These are phyloP conservation scores for Austroboletus eburneus DNA, from an alignment of 768 basidiomycete species.

Conservation along the genomic window DNA sequence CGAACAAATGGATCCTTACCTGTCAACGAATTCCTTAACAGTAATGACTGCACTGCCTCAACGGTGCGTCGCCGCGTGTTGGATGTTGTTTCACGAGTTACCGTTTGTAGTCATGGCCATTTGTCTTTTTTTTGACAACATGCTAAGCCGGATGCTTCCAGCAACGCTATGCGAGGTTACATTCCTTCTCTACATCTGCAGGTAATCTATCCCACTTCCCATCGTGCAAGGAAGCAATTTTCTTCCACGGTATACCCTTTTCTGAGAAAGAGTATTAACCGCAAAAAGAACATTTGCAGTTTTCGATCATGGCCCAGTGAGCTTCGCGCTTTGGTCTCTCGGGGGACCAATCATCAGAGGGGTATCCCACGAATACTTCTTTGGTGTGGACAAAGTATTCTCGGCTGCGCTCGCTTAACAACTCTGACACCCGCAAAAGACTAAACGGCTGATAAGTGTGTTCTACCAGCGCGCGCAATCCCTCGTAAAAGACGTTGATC, in stretches of 20 bases:
- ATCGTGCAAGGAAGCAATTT: conserved; percentile 20
- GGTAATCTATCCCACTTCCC: conserved; percentile 26
- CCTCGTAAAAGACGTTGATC: background rate
- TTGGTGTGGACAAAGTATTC: background rate
- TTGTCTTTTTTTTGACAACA: no score
- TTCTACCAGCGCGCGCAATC: background rate
- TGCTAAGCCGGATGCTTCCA: no score
- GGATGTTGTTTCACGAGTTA: no score
- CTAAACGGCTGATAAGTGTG: background rate
- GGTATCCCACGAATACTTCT: background rate
- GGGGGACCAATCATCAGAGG: background rate
- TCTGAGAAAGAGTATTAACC: conserved; percentile 10
- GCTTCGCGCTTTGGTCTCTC: background rate
- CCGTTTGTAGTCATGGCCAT: no score
- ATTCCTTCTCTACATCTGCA: conserved; percentile 24
- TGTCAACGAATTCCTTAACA: no score
- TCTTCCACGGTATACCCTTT: conserved; percentile 21
- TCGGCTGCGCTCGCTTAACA: background rate
- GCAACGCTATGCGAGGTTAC: conserved; percentile 17
- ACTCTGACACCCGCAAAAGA: background rate
- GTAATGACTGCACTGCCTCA: no score
- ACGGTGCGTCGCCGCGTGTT: no score
- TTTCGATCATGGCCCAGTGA: background rate
- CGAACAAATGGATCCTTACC: no score
- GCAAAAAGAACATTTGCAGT: conserved; percentile 28